phyloP scores from a whole-genome alignment of 768 basidiomycete genomes.

The Rhodotorula graminis region DNA sequence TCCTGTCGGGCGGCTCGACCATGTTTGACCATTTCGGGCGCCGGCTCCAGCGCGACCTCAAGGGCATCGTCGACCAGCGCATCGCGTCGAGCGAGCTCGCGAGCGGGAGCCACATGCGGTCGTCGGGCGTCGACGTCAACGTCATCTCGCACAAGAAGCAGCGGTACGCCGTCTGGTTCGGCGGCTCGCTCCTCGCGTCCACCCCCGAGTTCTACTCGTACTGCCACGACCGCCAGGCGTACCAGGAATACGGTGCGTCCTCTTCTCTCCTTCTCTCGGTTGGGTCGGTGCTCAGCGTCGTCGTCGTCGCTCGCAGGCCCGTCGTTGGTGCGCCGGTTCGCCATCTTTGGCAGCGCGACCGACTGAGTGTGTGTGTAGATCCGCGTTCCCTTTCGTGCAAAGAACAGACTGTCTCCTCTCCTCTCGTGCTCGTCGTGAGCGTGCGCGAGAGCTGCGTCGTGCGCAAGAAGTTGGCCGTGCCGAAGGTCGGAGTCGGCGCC shows the following conservation, averaged over 20 bases:
- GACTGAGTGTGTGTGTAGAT: conserved; percentile 12
- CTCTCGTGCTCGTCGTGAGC: too few relatives aligned
- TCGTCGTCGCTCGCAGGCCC: conserved; percentile 54
- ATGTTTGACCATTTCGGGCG: conserved; percentile 99
- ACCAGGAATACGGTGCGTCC: conserved; percentile 32
- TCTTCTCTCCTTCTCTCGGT: neutral
- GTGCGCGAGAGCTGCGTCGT: too few relatives aligned
- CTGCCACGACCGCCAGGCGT: conserved; percentile 53
- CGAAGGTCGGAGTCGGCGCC: too few relatives aligned
- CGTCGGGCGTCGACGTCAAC: conserved; percentile 93
- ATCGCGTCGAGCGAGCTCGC: conserved; percentile 69
- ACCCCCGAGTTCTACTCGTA: conserved; percentile 94
- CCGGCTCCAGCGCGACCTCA: conserved; percentile 89
- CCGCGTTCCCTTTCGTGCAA: neutral
- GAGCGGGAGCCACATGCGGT: conserved; percentile 75
- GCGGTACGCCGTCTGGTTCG: conserved; percentile 96
- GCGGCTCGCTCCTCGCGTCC: conserved; percentile 88
- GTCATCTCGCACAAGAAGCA: conserved; percentile 98
- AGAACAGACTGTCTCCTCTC: neutral
- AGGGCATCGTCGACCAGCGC: conserved; percentile 84
- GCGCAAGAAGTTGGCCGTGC: too few relatives aligned
- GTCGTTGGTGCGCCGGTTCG: conserved; percentile 84
- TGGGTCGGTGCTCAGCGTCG: neutral
- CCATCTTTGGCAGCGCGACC: conserved; percentile 65
- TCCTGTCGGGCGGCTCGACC: conserved; percentile 91